Base-by-base conservation (phyloP, 2,329 filamentous ascomycete species). In the Podosphaera aphanis region DNA sequence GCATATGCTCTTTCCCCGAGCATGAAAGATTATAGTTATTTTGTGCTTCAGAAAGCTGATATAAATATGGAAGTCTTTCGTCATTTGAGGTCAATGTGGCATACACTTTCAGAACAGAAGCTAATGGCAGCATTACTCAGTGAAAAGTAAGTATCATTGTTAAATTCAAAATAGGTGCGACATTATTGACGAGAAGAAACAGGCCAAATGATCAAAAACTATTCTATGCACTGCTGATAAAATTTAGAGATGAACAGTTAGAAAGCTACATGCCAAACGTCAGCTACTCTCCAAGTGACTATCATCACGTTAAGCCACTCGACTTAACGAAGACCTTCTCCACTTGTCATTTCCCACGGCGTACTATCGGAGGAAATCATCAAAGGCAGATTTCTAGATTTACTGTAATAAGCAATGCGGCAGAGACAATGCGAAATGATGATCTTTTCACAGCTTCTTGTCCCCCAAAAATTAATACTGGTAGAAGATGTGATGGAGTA, bases 81-180 rank as follows among this genome's bases (percentile, higher is more conserved):
- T 37, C 88, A 93, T 60, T 68, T 98, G 51, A 79, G 81, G 49
- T 88, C 85, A 2, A 70, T 95, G 55, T 95, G 85, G 86, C 86
- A 95, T 63, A 81, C 78, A 54, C 79, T 83, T 51, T 74, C 73
- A 29, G 80, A 88, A 52, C 72, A 79, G 23, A 70, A 77, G 16
- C 63, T 95, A 19, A 69, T 79, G 20, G 66, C 74, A 46, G 79
- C 76, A 55, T 67, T 95, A n/a, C 62, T 70, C 11, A 73, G 65
- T 50, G 63, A 73, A 27, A 71, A 75, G 74, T 81, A 65, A 61
- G 75, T 29, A 13, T 37, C n/a, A n/a, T 31, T 21, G 3, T 38
- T 23, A 7, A 6, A 3, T 33, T 33, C 29, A 7, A 11, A 33
- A 11, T 33, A 33, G 3, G 8, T 33, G 2, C 11, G 13, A 13